Evolutionary conservation across 108 stramenopile species (phyloP).

Genomic region (Nitzschia palea): DNA sequence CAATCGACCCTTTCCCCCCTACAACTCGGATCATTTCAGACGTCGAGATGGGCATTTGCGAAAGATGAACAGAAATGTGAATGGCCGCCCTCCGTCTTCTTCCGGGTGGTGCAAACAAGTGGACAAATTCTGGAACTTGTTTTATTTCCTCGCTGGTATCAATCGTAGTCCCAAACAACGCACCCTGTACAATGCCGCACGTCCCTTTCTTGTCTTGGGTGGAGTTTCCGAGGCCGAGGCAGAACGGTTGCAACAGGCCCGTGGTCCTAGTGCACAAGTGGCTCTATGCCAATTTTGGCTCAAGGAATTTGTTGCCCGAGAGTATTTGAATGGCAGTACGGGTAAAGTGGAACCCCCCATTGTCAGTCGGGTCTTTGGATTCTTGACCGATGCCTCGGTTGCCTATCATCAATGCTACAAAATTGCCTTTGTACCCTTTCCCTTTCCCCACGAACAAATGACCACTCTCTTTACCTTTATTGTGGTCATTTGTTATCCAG

Average conservation of each 20-base stretch:
- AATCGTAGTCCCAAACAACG: slow-evolving; percentile 46
- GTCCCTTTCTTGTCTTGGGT: slow-evolving; percentile 71
- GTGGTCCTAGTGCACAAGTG: slow-evolving; percentile 64
- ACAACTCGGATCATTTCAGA: slow-evolving; percentile 16
- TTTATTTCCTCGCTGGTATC: slow-evolving; percentile 56
- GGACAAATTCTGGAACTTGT: background rate
- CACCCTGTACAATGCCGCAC: slow-evolving; percentile 64
- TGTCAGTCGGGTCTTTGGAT: slow-evolving; percentile 54
- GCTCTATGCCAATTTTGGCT: slow-evolving; percentile 63
- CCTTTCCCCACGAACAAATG: slow-evolving; percentile 70
- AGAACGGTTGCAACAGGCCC: slow-evolving; percentile 41
- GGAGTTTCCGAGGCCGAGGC: slow-evolving; percentile 65
- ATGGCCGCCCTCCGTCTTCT: background rate
- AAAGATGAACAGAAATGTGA: background rate
- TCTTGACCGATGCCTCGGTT: slow-evolving; percentile 48
- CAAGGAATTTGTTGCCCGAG: slow-evolving; percentile 65
- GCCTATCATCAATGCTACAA: slow-evolving; percentile 76
- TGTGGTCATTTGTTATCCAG: slow-evolving; percentile 44
- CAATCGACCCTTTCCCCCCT: slow-evolving; percentile 47
- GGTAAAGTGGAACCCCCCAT: slow-evolving; percentile 60
- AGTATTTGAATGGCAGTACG: slow-evolving; percentile 55
- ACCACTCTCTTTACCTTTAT: slow-evolving; percentile 31
- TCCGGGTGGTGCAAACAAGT: slow-evolving; percentile 2
- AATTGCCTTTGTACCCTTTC: slow-evolving; percentile 72
- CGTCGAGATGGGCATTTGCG: background rate